phyloP scores from a whole-genome alignment of 805 yeast species.

The Ogataea wickerhamii region DNA sequence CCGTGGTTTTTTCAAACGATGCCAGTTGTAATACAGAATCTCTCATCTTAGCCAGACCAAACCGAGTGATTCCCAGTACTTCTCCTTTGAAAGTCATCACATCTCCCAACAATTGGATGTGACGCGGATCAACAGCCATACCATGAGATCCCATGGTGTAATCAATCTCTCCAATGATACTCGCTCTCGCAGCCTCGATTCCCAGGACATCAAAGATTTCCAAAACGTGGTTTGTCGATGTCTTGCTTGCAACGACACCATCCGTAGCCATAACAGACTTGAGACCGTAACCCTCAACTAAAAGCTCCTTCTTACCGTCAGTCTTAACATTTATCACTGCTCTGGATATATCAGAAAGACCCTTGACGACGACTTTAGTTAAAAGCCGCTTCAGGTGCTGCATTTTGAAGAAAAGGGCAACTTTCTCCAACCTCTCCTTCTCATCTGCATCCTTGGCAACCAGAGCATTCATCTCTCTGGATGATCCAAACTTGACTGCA shows the following conservation, averaged over 20 bases:
- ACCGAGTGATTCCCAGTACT: slow-evolving; percentile 95
- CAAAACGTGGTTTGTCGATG: slow-evolving; percentile 86
- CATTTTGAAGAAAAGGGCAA: slow-evolving; percentile 77
- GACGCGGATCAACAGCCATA: slow-evolving; percentile 99
- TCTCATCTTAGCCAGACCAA: slow-evolving; percentile 97
- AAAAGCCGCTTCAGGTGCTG: slow-evolving; percentile 83
- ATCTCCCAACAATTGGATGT: slow-evolving; percentile 93
- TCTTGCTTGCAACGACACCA: slow-evolving; percentile 86
- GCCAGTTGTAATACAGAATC: slow-evolving; percentile 97
- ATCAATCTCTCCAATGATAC: slow-evolving; percentile 91
- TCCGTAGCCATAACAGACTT: slow-evolving; percentile 96
- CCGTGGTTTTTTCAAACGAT: slow-evolving; percentile 96
- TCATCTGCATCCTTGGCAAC: slow-evolving; percentile 35
- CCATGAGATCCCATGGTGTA: slow-evolving; percentile 99
- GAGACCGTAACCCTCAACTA: slow-evolving; percentile 97
- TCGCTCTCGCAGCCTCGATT: slow-evolving; percentile 94
- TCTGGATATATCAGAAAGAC: slow-evolving; percentile 84
- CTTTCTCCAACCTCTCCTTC: slow-evolving; percentile 34
- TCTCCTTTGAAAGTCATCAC: slow-evolving; percentile 99
- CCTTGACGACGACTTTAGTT: slow-evolving; percentile 88
- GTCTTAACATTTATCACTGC: slow-evolving; percentile 94
- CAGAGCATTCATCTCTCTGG: slow-evolving; percentile 29
- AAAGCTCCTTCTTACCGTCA: slow-evolving; percentile 79
- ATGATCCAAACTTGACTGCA: slow-evolving; percentile 38
- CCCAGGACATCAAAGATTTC: slow-evolving; percentile 90